Evolutionary conservation across 2,329 filamentous ascomycete genomes (phyloP), one percentile per base, ranked within the genome.

Genomic region (Mycosphaerella arachidis): DNA sequence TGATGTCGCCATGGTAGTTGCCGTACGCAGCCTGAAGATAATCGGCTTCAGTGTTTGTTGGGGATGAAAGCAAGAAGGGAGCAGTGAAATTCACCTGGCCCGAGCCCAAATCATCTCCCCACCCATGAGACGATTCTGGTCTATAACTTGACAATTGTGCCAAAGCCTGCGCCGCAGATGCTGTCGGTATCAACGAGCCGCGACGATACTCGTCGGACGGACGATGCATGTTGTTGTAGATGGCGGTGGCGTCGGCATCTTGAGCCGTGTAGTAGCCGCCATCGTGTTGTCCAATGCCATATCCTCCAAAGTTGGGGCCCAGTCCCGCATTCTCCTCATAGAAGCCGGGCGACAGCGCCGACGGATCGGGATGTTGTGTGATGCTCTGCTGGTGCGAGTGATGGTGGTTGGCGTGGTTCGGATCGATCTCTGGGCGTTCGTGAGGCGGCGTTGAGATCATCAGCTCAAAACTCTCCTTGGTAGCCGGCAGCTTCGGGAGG

Each of bases 401-500:
- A 53, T 65, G 61, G 58, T 66, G 67, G 55, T 68, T 69, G 69
- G 71, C 75, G 74, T 69, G 76, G 55, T 69, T 67, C 37, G 66
- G 66, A 31, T 76, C 75, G 43, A 78, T 79, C 59, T 79, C 77
- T 63, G 83, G 84, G 48, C 83, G 84, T 74, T 91, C 87, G 63
- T 88, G 87, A 10, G 90, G 92, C 64, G 91, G 89, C 67, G 91
- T 92, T 76, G 87, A 95, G 76, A 97, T 91, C 94, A 97, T 97
- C 75, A 96, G 82, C 72, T 90, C 81, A 78, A 99, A 97, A 86
- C 92, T 97, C 79, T 97, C 93, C 77, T 97, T 93, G 69, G 93
- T 99, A 53, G 94, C 94, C 67, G 94, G 93, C 70, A 97, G 89
- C 84, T 97, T 97, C 53, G 94, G 88, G 70, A 99, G 96, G 79